Base-by-base conservation (phyloP, 1,284 basidiomycete species). In the Sutorius eximius region DNA sequence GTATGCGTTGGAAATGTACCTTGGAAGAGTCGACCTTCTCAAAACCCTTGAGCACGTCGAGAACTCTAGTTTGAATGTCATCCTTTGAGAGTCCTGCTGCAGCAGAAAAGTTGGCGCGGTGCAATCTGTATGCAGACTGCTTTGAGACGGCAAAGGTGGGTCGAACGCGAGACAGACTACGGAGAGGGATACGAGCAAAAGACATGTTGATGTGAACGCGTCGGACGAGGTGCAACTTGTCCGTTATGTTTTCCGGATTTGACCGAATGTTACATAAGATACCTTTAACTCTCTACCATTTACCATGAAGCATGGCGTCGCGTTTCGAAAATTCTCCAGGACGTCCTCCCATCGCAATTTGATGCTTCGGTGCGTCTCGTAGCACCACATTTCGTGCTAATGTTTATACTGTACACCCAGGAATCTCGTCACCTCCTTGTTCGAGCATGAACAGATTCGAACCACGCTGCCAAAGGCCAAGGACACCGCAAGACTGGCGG, bases 381-480 rank as follows among this genome's bases (percentile, higher is more conserved):
- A n/a, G 56, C 43, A 32, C n/a, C 5, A 29, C 34, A 5, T 38
- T 43, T 45, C 18, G 22, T 40, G 44, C 29, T 50, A 42, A 33
- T 44, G 53, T 52, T 59, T 34, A 56, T 48, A 29, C 42, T 42
- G 15, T 40, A 46, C 44, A 29, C 33, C 8, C 66, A 95, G 95
- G 61, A 98, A 98, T 73, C 77, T 99, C 52, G 96, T 99, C 63
- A 92, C 94, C 18, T 95, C 95, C 15, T 82, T 99, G 45, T 83
- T 99, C 57, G 86, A 98, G 70, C 95, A 99, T 75, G 94, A 98
- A 70, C 89, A 93, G 68, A 96, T 99, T 71, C 90, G 91, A 71
- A 99, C 97, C 6, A 99, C 97, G 0, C 77, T 98, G 29, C 91
- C 97, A 22, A 99, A 99, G 73, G 97, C 97, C 2, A 89, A 91